These are phyloP conservation scores for Vitis hybrid DNA, from an alignment of 177 flowering plant species.

Conservation along the genomic window DNA sequence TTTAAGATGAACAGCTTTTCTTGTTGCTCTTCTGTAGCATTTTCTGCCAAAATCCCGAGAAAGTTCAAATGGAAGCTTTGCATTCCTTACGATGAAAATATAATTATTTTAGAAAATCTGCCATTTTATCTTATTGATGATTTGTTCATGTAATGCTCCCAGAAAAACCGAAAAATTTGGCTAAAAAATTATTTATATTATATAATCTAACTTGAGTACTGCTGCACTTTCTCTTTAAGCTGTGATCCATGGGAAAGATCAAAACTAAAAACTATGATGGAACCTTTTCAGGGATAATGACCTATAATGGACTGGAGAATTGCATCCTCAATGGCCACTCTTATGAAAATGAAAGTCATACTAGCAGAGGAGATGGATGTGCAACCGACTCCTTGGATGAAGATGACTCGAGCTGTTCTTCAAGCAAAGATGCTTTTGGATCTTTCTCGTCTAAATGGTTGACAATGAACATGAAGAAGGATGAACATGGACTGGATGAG, in stretches of 20 bases:
- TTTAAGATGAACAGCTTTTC: too few relatives aligned
- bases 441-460: slow-evolving; percentile 81
- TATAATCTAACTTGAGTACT: background rate
- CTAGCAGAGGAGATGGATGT: slow-evolving; percentile 68
- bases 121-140: too few relatives aligned
- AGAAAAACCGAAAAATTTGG: background rate
- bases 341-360: slow-evolving; percentile 62
- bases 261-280: background rate
- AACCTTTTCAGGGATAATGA: slow-evolving; percentile 65
- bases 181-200: background rate
- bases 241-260: background rate
- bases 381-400: slow-evolving; percentile 71
- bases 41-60: too few relatives aligned
- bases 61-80: too few relatives aligned
- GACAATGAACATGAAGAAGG: slow-evolving; percentile 42
- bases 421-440: slow-evolving; percentile 77
- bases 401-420: slow-evolving; percentile 71
- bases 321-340: slow-evolving; percentile 59
- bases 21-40: too few relatives aligned
- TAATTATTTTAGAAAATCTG: too few relatives aligned
- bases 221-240: background rate
- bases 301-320: slow-evolving; percentile 84
- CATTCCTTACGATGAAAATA: too few relatives aligned
- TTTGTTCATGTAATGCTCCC: background rate
- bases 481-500: slow-evolving; percentile 46